These are phyloP conservation scores for Anisodus tanguticus DNA, from an alignment of 257 asterid genomes.

Conservation along the genomic window DNA sequence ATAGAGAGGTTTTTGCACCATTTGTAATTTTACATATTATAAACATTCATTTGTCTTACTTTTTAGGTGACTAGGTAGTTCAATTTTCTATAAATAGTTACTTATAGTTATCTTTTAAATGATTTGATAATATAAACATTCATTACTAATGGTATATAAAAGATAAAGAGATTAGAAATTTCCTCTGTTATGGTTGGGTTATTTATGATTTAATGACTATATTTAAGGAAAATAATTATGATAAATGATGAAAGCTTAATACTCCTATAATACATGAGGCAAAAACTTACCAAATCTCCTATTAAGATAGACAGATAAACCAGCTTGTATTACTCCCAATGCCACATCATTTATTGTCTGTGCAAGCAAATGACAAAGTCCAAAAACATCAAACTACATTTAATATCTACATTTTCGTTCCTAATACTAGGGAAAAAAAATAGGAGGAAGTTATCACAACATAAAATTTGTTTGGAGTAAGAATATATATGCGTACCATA, in stretches of 20 bases:
- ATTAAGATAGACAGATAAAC: slow-evolving; percentile 46
- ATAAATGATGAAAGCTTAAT: not conserved
- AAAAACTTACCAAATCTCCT: slow-evolving; percentile 42
- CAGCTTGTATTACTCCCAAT: slow-evolving; percentile 46
- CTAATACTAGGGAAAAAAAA: not conserved
- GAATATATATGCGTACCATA: slow-evolving; percentile 25
- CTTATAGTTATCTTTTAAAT: no score
- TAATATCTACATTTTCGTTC: not conserved
- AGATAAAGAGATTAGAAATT: no score
- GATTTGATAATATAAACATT: not conserved
- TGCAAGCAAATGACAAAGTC: not conserved
- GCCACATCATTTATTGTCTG: slow-evolving; percentile 55
- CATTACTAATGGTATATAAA: not conserved
- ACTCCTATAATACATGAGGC: not conserved
- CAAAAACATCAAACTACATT: not conserved
- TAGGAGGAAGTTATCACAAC: not conserved
- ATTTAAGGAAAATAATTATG: no score
- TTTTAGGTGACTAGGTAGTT: no score
- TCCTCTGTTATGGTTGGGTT: not conserved
- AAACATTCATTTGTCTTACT: no score
- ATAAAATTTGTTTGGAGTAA: not conserved
- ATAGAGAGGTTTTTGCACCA: no score
- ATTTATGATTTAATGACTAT: not conserved
- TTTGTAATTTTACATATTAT: no score
- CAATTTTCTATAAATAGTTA: no score